Percentiles rank a stretch among this genome's conserved stretches.
Evolutionary conservation across 2,329 filamentous ascomycete species (phyloP).

Genomic region (Cytospora piceae): DNA sequence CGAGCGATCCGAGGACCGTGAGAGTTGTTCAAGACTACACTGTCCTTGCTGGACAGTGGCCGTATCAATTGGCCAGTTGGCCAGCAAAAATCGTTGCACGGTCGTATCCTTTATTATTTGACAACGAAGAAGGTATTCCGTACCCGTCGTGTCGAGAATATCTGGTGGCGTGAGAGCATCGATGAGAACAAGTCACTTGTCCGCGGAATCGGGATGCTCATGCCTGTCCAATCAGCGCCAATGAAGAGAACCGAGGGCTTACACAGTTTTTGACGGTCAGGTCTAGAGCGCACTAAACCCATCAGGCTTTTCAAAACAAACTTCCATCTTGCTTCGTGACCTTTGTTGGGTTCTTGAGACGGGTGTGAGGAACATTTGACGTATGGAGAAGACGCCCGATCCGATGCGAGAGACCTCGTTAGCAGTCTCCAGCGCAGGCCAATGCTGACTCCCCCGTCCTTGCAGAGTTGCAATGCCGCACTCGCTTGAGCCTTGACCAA

Average conservation of each 20-base stretch:
- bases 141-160: constrained; percentile 2
- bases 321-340: constrained; percentile 18
- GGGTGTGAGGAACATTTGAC: background rate
- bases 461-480: constrained; percentile 28
- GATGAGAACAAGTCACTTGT: constrained; percentile 21
- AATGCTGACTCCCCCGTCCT: constrained; percentile 14
- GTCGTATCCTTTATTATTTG: constrained; percentile 3
- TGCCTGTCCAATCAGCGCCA: constrained; percentile 2
- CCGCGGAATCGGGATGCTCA: constrained; percentile 10
- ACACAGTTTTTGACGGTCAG: background rate
- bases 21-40: constrained; percentile 10
- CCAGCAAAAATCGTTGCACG: constrained; percentile 11
- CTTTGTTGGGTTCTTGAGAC: background rate
- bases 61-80: constrained; percentile 14
- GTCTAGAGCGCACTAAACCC: constrained; percentile 9
- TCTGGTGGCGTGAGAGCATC: constrained; percentile 1
- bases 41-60: constrained; percentile 13
- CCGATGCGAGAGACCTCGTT: background rate
- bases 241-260: background rate
- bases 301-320: constrained; percentile 1
- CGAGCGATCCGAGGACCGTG: constrained; percentile 18
- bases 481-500: constrained; percentile 21
- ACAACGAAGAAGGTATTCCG: constrained; percentile 3
- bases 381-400: background rate
- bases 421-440: background rate